A percentile compares a stretch with the other conserved stretches of the same genome.
These are phyloP conservation scores for Malus sylvestris DNA, from an alignment of 306 rosid genomes.

Conservation along the genomic window DNA sequence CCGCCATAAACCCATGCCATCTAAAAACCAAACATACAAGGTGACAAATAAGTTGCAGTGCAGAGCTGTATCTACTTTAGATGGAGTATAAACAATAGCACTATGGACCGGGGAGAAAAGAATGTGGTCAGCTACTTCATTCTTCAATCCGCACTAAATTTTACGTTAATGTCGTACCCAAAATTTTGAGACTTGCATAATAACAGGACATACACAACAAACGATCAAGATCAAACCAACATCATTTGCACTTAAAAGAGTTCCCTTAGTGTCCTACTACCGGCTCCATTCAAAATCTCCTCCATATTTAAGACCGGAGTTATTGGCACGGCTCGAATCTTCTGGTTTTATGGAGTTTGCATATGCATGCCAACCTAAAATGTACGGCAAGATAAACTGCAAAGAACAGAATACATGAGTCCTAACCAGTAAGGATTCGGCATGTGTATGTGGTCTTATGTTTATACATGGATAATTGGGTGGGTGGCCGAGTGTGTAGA, in stretches of 20 bases:
- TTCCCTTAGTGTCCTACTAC: constrained; percentile 19
- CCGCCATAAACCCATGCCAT: no score
- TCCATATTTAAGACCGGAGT: constrained; percentile 50
- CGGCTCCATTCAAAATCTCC: constrained; percentile 85
- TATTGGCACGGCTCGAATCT: constrained; percentile 32
- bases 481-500: background rate
- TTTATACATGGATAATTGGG: background rate
- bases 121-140: background rate
- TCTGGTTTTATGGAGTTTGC: constrained; percentile 64
- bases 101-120: background rate
- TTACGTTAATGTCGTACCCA: background rate
- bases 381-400: constrained; percentile 79
- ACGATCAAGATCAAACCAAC: background rate
- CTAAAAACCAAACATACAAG: no score
- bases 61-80: no score
- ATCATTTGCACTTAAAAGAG: background rate
- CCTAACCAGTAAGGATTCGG: background rate
- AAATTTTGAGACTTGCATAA: constrained; percentile 7
- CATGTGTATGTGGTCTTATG: no score
- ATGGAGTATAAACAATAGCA: no score
- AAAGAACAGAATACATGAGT: constrained; percentile 4
- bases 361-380: constrained; percentile 82
- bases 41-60: no score
- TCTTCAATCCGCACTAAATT: background rate
- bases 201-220: background rate